A percentile compares a stretch with the other conserved stretches of the same genome.
These are phyloP conservation scores for Craspedostauros australis DNA, from an alignment of 108 stramenopile genomes.

Conservation along the genomic window DNA sequence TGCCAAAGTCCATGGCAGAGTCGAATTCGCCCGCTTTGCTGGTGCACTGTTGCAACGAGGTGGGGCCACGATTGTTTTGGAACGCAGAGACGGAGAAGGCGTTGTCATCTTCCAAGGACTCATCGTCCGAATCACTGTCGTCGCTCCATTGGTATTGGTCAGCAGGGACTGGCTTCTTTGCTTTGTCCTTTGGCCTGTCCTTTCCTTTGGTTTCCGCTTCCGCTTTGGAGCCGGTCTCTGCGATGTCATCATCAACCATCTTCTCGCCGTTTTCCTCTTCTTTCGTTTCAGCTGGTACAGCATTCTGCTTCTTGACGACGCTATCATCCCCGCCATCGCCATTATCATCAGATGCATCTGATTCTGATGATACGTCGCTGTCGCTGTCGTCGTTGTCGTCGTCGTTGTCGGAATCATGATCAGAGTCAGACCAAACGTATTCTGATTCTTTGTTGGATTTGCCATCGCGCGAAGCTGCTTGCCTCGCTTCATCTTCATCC, in stretches of 20 bases:
- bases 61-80: background rate
- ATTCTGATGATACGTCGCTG: background rate
- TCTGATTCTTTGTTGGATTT: background rate
- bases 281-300: background rate
- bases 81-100: background rate
- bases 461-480: background rate
- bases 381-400: constrained; percentile 10
- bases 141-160: constrained; percentile 27
- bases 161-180: no score
- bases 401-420: constrained; percentile 1
- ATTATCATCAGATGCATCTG: background rate
- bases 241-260: background rate
- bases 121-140: constrained; percentile 12
- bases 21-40: constrained; percentile 39
- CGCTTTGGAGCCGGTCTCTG: background rate
- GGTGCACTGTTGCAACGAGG: background rate
- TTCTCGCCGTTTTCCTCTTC: background rate
- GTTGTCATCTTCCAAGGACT: background rate
- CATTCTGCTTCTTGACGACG: background rate
- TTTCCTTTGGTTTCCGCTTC: background rate
- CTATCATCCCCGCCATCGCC: background rate
- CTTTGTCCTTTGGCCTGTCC: background rate
- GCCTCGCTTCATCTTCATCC: background rate
- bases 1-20: constrained; percentile 36
- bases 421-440: constrained; percentile 20